Percentiles rank a stretch among this genome's conserved stretches.
Evolutionary conservation across 306 rosid species (phyloP).

Genomic region (Lablab purpureus): DNA sequence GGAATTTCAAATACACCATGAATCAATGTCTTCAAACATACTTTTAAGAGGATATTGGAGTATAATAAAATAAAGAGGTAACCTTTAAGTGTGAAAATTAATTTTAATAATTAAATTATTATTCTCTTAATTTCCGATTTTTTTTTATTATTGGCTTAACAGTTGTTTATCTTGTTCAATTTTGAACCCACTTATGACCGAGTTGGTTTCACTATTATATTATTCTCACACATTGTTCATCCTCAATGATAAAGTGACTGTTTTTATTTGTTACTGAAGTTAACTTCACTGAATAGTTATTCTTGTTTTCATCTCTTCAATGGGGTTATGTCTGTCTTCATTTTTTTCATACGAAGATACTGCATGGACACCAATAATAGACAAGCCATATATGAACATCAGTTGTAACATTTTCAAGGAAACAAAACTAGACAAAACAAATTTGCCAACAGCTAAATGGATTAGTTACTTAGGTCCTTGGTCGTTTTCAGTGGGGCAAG

Average conservation of each 20-base stretch:
- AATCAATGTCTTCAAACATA: no score
- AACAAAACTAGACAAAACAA: background rate
- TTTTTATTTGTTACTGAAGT: background rate
- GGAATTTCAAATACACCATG: no score
- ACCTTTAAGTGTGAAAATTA: no score
- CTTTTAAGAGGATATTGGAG: no score
- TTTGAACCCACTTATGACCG: no score
- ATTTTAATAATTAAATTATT: no score
- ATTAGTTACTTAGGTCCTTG: slow-evolving; percentile 16
- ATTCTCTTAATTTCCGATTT: no score
- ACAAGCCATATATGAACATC: background rate
- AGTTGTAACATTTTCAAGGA: slow-evolving; percentile 25
- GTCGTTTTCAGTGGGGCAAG: slow-evolving; percentile 37
- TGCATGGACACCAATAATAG: background rate
- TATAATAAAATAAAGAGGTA: no score
- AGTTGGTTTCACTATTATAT: no score
- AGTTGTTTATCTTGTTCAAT: no score
- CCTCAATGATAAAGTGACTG: background rate
- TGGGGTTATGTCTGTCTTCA: background rate
- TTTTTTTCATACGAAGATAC: background rate
- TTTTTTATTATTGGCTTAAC: no score
- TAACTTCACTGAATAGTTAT: background rate
- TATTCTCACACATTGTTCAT: background rate
- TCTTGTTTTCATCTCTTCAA: background rate
- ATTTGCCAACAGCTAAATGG: background rate